phyloP scores from a whole-genome alignment of 129 eudicot genomes.

The Glebionis coronaria region DNA sequence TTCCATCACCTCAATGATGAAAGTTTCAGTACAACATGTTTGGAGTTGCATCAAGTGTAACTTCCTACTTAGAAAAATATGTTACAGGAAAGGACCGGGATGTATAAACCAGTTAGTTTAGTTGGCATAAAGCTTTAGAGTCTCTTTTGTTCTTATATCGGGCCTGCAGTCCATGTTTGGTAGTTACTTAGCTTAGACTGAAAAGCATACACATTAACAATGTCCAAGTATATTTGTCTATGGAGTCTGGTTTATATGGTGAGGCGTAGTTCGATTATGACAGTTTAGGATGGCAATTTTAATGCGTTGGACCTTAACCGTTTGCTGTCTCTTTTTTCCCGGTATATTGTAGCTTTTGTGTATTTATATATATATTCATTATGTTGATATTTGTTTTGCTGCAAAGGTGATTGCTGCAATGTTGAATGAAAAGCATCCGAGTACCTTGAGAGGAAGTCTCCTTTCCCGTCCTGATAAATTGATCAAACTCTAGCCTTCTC shows the following conservation, averaged over 20 bases:
- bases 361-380: background rate
- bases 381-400: background rate
- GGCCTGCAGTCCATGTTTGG: background rate
- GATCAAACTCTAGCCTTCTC: conserved; percentile 68
- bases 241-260: background rate
- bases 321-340: background rate
- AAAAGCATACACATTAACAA: background rate
- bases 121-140: too few species aligned
- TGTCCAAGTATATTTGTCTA: background rate
- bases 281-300: background rate
- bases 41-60: too few species aligned
- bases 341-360: background rate
- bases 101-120: too few species aligned
- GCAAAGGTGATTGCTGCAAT: background rate
- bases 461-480: conserved; percentile 98
- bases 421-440: too few species aligned
- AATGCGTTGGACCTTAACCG: background rate
- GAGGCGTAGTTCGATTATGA: background rate
- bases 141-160: too few species aligned
- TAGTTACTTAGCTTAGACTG: background rate
- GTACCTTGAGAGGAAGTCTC: conserved; percentile 84
- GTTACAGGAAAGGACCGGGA: too few species aligned
- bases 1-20: too few species aligned
- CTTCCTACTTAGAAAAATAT: too few species aligned
- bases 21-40: too few species aligned